Percentiles rank a stretch among this genome's conserved stretches.
These are phyloP conservation scores for Capsicum rhomboideum DNA, from an alignment of 257 asterid species.

Conservation along the genomic window DNA sequence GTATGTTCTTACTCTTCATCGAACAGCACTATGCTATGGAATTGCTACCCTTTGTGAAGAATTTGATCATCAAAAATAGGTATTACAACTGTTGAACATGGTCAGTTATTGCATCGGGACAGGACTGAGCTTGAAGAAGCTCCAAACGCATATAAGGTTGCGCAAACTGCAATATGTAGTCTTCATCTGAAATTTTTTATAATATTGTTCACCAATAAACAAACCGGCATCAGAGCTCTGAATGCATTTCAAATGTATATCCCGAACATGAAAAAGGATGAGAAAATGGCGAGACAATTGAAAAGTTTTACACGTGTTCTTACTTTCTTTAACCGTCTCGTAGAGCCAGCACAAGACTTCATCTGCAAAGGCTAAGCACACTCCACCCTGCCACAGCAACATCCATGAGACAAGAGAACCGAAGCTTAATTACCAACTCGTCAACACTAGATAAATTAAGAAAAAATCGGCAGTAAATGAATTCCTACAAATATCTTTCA, in stretches of 20 bases:
- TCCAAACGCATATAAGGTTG: conserved; percentile 61
- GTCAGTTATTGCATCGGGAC: conserved; percentile 61
- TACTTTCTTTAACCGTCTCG: conserved; percentile 93
- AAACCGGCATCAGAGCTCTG: not conserved
- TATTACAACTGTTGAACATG: conserved; percentile 53
- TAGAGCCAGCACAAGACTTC: conserved; percentile 98
- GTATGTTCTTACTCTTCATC: not conserved
- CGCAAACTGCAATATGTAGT: conserved; percentile 67
- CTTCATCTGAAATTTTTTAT: conserved; percentile 54
- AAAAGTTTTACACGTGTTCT: conserved; percentile 16
- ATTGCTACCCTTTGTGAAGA: not conserved
- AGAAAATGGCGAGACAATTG: not conserved
- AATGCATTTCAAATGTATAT: not conserved
- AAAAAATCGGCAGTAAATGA: not conserved
- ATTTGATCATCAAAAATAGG: not conserved
- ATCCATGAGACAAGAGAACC: not conserved
- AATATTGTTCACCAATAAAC: not conserved
- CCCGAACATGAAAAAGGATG: not conserved
- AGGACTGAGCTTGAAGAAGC: conserved; percentile 81
- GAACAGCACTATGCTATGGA: not conserved
- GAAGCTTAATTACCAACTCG: not conserved
- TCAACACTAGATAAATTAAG: not conserved
- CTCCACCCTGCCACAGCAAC: conserved; percentile 75
- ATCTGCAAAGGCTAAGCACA: conserved; percentile 94
- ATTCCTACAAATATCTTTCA: not conserved